Percentiles rank a stretch among this genome's conserved stretches.
These are phyloP conservation scores for Musa balbisiana DNA, from an alignment of 202 grass and related monocot species.

Conservation along the genomic window DNA sequence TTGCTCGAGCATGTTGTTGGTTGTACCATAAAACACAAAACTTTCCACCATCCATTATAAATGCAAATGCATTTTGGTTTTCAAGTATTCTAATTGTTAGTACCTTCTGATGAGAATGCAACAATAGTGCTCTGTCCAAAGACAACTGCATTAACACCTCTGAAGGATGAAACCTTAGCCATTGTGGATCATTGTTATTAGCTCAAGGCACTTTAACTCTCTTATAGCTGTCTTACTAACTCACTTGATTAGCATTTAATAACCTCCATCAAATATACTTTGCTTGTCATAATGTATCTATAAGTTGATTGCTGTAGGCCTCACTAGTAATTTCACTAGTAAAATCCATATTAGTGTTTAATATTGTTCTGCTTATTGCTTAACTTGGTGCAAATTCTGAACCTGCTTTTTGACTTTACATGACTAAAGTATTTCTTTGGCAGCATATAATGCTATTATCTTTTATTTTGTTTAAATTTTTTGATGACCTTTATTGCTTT, in stretches of 20 bases:
- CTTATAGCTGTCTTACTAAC: not conserved
- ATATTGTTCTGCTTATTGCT: not conserved
- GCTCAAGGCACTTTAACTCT: not conserved
- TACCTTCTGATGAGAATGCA: not conserved
- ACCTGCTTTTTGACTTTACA: not conserved
- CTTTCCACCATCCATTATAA: too few species aligned
- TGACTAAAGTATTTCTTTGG: not conserved
- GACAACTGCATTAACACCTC: not conserved
- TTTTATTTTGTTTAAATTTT: slow-evolving; percentile 2
- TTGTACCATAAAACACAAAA: too few species aligned
- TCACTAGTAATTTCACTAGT: too few species aligned
- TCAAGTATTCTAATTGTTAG: too few species aligned
- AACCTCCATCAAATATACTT: not conserved
- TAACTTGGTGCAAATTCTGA: not conserved
- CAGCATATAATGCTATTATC: not conserved
- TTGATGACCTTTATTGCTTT: not conserved
- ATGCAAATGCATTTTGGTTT: too few species aligned
- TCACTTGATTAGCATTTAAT: not conserved
- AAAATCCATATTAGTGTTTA: not conserved
- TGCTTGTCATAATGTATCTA: too few species aligned
- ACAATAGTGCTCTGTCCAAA: not conserved
- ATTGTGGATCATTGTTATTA: not conserved
- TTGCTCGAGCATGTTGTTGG: not conserved
- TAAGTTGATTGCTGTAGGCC: not conserved
- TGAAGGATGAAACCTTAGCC: not conserved